Evolutionary conservation across 2,329 filamentous ascomycete species (phyloP).

Genomic region (Iodosphaeria phyllophila): DNA sequence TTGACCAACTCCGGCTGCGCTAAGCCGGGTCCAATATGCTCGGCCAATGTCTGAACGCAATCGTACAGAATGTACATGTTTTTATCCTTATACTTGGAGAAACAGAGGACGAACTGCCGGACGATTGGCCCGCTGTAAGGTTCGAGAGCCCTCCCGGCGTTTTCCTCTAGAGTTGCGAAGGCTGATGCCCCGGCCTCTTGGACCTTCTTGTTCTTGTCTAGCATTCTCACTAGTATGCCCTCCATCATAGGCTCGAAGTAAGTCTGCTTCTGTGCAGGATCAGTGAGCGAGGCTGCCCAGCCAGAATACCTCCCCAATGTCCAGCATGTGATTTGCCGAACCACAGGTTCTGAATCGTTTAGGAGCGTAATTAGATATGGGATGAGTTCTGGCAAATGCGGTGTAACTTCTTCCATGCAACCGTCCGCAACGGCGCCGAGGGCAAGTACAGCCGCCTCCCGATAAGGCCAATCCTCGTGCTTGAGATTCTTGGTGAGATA

Average conservation of each 20-base stretch:
- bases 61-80: slow-evolving; percentile 99
- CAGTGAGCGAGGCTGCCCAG: slow-evolving; percentile 67
- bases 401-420: slow-evolving; percentile 75
- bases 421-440: slow-evolving; percentile 90
- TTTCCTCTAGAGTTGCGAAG: slow-evolving; percentile 91
- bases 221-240: slow-evolving; percentile 81
- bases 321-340: slow-evolving; percentile 96
- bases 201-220: slow-evolving; percentile 94
- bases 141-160: slow-evolving; percentile 61
- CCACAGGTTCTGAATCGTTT: slow-evolving; percentile 70
- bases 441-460: slow-evolving; percentile 86
- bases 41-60: slow-evolving; percentile 90
- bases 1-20: slow-evolving; percentile 66
- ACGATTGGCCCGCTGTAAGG: slow-evolving; percentile 84
- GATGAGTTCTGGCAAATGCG: slow-evolving; percentile 77
- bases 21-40: slow-evolving; percentile 69
- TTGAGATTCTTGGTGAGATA: slow-evolving; percentile 82
- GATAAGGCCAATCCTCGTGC: slow-evolving; percentile 76
- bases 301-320: slow-evolving; percentile 82
- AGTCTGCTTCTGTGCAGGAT: slow-evolving; percentile 45
- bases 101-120: slow-evolving; percentile 80
- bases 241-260: slow-evolving; percentile 97
- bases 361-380: slow-evolving; percentile 79
- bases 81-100: slow-evolving; percentile 88
- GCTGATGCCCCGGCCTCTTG: slow-evolving; percentile 92